A percentile compares a stretch with the other conserved stretches of the same genome.
These are phyloP conservation scores for Inosperma sp. DNA, from an alignment of 768 basidiomycete species.

Conservation along the genomic window DNA sequence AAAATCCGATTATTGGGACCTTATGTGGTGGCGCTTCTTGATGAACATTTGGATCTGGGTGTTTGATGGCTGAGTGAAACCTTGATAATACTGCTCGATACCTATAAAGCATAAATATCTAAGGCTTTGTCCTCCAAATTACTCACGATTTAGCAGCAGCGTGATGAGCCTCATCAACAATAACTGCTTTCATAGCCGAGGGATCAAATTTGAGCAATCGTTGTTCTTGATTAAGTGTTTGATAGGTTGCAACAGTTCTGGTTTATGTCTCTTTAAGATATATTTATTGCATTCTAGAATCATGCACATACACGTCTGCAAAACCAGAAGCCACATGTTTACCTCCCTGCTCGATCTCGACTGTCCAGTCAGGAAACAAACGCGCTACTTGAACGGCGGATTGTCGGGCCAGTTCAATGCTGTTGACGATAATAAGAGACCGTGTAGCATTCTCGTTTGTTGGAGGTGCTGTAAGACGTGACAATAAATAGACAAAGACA, in stretches of 20 bases:
- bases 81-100: slow-evolving; percentile 82
- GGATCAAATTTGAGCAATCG: slow-evolving; percentile 77
- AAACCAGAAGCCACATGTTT: slow-evolving; percentile 69
- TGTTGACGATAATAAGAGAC: slow-evolving; percentile 84
- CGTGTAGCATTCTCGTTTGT: slow-evolving; percentile 43
- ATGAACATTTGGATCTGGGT: slow-evolving; percentile 43
- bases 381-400: slow-evolving; percentile 66
- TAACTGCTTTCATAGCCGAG: slow-evolving; percentile 59
- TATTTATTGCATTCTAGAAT: no score
- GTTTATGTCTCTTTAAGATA: no score
- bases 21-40: slow-evolving; percentile 36
- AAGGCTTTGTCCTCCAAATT: slow-evolving; percentile 1
- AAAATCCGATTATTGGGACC: slow-evolving; percentile 89
- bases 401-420: slow-evolving; percentile 84
- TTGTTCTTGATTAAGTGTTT: slow-evolving; percentile 64
- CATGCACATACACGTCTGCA: slow-evolving; percentile 83
- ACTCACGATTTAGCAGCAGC: slow-evolving; percentile 86
- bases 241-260: slow-evolving; percentile 87
- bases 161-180: slow-evolving; percentile 94
- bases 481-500: slow-evolving; percentile 81
- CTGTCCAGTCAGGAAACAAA: slow-evolving; percentile 66
- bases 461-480: slow-evolving; percentile 48
- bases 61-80: slow-evolving; percentile 66
- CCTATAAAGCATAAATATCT: slow-evolving; percentile 26
- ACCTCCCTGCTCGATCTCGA: slow-evolving; percentile 90